Percentiles rank a stretch among this genome's conserved stretches.
Evolutionary conservation across 2,329 filamentous ascomycete genomes (phyloP).

Genomic region (Dothistroma septosporum): DNA sequence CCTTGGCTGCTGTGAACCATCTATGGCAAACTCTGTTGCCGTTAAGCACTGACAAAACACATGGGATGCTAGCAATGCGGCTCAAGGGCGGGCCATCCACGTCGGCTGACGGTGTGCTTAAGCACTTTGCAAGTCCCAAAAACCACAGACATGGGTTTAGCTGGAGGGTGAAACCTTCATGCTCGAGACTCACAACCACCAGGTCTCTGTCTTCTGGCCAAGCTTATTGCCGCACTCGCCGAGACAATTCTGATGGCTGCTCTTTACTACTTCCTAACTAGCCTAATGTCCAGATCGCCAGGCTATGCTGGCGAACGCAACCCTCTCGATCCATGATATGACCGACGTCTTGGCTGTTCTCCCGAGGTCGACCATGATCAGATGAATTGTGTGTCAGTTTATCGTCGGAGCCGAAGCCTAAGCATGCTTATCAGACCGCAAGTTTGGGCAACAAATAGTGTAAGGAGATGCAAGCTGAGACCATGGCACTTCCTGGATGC

Average conservation of each 20-base stretch:
- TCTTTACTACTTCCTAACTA: neutral
- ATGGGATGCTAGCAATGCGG: conserved; percentile 1
- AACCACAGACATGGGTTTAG: neutral
- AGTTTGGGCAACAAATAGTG: neutral
- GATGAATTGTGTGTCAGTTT: neutral
- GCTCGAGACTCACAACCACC: neutral
- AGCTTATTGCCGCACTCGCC: neutral
- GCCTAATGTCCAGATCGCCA: neutral
- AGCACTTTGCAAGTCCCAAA: neutral
- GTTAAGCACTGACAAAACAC: conserved; percentile 1
- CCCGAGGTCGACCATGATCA: neutral
- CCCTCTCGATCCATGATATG: neutral
- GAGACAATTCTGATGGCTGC: neutral
- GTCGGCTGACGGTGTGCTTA: neutral
- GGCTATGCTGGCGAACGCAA: neutral
- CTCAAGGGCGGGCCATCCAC: conserved; percentile 4
- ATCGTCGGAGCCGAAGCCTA: neutral
- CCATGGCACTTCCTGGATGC: neutral
- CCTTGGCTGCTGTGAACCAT: neutral
- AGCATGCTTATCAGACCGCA: neutral
- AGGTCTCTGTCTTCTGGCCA: neutral
- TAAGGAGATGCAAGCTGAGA: neutral
- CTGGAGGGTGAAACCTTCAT: neutral
- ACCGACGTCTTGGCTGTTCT: neutral
- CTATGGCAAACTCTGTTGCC: conserved; percentile 4